A percentile compares a stretch with the other conserved stretches of the same genome.
phyloP scores from a whole-genome alignment of 805 yeast genomes.

The Candida ipomoeae region DNA sequence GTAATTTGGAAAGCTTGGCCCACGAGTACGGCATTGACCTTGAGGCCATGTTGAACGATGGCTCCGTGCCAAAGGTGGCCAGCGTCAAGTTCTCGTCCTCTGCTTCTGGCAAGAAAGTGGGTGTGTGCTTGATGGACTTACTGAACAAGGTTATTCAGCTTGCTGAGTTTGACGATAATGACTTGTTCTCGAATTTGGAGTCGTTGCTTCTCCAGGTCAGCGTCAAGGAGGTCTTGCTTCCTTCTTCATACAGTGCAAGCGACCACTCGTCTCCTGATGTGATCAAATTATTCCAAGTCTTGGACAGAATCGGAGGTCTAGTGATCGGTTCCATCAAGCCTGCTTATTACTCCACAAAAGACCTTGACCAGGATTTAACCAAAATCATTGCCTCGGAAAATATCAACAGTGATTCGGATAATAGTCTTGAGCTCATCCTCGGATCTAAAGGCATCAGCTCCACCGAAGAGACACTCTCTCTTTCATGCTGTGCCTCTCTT shows the following conservation, averaged over 20 bases:
- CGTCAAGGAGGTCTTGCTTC: constrained; percentile 76
- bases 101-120: constrained; percentile 50
- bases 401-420: constrained; percentile 26
- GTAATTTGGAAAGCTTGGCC: constrained; percentile 61
- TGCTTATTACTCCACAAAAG: constrained; percentile 57
- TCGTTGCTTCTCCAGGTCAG: constrained; percentile 84
- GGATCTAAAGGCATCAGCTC: constrained; percentile 51
- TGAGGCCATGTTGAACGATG: constrained; percentile 60
- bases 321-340: constrained; percentile 59
- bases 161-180: constrained; percentile 82
- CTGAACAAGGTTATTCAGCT: constrained; percentile 63
- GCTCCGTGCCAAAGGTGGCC: constrained; percentile 39
- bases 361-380: constrained; percentile 73
- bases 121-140: constrained; percentile 77
- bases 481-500: constrained; percentile 64
- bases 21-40: constrained; percentile 35
- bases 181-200: constrained; percentile 80
- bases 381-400: constrained; percentile 49
- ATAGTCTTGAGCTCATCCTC: constrained; percentile 39
- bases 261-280: constrained; percentile 46
- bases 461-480: constrained; percentile 46
- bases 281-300: constrained; percentile 61
- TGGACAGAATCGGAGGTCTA: constrained; percentile 71
- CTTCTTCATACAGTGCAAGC: constrained; percentile 36
- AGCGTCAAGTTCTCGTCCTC: constrained; percentile 33